Percentiles rank a stretch among this genome's conserved stretches.
Conservation (phyloP, 768 basidiomycete genomes). For the Panaeolus papilionaceus region DNA sequence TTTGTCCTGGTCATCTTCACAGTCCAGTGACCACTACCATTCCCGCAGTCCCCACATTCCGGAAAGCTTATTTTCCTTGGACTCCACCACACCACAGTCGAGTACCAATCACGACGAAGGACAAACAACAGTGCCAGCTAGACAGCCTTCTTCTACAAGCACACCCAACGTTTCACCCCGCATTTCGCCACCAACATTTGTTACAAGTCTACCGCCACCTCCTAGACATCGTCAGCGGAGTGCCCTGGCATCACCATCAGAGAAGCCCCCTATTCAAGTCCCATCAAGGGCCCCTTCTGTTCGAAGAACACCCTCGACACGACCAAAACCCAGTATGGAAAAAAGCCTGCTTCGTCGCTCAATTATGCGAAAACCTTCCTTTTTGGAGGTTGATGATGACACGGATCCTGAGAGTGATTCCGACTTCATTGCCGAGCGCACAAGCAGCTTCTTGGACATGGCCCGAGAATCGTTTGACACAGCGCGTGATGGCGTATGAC, state of each 20-base stretch:
- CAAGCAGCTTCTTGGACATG: slow-evolving; percentile 28
- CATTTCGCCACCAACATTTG: slow-evolving; percentile 15
- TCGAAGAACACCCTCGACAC: slow-evolving; percentile 32
- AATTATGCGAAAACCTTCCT: slow-evolving; percentile 72
- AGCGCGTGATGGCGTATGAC: slow-evolving; percentile 36
- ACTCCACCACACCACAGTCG: slow-evolving; percentile 15
- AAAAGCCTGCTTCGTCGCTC: slow-evolving; percentile 52
- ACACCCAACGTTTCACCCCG: slow-evolving; percentile 2
- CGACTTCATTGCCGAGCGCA: slow-evolving; percentile 25
- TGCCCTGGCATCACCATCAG: slow-evolving; percentile 12
- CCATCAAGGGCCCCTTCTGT: slow-evolving; percentile 27
- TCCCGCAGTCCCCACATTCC: slow-evolving; percentile 25
- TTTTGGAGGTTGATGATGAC: slow-evolving; percentile 71
- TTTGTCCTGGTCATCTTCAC: slow-evolving; percentile 11
- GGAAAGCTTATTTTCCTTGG: slow-evolving; percentile 6
- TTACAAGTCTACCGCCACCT: slow-evolving; percentile 11
- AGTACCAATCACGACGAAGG: slow-evolving; percentile 10
- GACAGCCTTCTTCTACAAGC: slow-evolving; percentile 19
- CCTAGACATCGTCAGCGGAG: slow-evolving; percentile 1
- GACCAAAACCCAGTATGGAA: slow-evolving; percentile 43
- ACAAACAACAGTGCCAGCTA: slow-evolving; percentile 7
- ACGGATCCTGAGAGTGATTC: slow-evolving; percentile 40
- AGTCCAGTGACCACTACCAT: neutral
- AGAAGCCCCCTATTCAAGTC: neutral
- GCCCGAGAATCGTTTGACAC: slow-evolving; percentile 60